A percentile compares a stretch with the other conserved stretches of the same genome.
These are phyloP conservation scores for Penicillium maclennaniae DNA, from an alignment of 495 filamentous ascomycete species.

Conservation along the genomic window DNA sequence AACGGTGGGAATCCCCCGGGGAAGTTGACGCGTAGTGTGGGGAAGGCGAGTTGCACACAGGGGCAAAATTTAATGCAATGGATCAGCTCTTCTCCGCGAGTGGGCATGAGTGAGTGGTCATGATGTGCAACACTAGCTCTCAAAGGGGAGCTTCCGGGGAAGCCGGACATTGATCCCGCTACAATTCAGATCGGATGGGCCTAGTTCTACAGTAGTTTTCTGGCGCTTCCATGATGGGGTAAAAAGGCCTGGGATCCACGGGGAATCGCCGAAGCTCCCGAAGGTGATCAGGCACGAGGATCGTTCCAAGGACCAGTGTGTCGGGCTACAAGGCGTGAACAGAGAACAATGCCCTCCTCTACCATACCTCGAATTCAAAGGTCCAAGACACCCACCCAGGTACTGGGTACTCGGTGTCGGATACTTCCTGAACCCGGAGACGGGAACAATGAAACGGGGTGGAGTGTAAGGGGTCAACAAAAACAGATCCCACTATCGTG, in stretches of 20 bases:
- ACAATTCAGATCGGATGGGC: neutral
- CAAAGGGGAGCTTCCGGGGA: neutral
- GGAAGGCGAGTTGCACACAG: neutral
- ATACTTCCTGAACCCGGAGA: no score
- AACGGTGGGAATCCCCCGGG: slow-evolving; percentile 4
- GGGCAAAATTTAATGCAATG: neutral
- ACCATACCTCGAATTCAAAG: neutral
- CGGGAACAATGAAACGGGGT: neutral
- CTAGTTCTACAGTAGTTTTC: no score
- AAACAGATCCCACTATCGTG: neutral
- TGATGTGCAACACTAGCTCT: neutral
- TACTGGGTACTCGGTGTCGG: no score
- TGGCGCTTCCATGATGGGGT: neutral
- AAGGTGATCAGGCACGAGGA: neutral
- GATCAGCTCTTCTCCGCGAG: slow-evolving; percentile 8
- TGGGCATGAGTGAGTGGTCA: neutral
- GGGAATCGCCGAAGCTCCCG: neutral
- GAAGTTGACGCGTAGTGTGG: neutral
- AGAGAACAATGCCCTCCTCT: no score
- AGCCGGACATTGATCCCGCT: neutral
- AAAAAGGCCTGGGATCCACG: neutral
- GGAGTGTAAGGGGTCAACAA: neutral
- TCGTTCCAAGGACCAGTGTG: slow-evolving; percentile 7
- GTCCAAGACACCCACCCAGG: neutral
- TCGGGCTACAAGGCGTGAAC: neutral